Conservation (phyloP, 2,329 filamentous ascomycete species). For the Cladorrhinum sp. region DNA sequence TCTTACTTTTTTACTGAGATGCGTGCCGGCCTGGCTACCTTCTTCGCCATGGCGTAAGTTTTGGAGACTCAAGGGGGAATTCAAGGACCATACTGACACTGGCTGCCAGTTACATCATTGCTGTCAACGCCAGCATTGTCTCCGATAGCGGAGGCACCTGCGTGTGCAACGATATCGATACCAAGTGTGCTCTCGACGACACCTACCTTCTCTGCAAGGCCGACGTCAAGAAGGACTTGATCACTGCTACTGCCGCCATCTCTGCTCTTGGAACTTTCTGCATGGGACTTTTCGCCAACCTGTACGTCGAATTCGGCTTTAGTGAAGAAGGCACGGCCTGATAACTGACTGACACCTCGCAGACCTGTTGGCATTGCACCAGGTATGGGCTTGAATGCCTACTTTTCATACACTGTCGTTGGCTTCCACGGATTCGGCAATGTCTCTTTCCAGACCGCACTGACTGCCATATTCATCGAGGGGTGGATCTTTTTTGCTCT, state of each 20-base stretch:
- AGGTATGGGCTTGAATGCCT: conserved; percentile 81
- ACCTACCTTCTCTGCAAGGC: conserved; percentile 63
- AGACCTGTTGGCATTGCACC: conserved; percentile 67
- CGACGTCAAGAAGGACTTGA: conserved; percentile 70
- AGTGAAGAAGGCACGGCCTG: neutral
- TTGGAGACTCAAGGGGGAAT: conserved; percentile 34
- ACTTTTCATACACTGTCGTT: conserved; percentile 80
- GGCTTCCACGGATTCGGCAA: conserved; percentile 71
- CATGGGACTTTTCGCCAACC: conserved; percentile 80
- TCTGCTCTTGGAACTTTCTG: conserved; percentile 74
- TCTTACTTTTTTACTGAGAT: conserved; percentile 81
- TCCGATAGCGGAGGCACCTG: conserved; percentile 72
- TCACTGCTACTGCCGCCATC: conserved; percentile 83
- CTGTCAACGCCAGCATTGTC: conserved; percentile 52
- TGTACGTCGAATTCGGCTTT: conserved; percentile 42
- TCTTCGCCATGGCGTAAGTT: conserved; percentile 62
- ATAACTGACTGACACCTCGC: conserved; percentile 2
- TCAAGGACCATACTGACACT: neutral
- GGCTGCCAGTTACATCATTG: conserved; percentile 44
- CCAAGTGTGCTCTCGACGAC: conserved; percentile 50
- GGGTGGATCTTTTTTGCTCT: conserved; percentile 81
- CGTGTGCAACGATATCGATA: conserved; percentile 57
- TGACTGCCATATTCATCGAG: conserved; percentile 86
- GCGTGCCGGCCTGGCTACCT: conserved; percentile 77
- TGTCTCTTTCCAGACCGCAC: conserved; percentile 70